Evolutionary conservation across 805 yeast genomes (phyloP).

Genomic region (Wickerhamomyces hampshirensis): DNA sequence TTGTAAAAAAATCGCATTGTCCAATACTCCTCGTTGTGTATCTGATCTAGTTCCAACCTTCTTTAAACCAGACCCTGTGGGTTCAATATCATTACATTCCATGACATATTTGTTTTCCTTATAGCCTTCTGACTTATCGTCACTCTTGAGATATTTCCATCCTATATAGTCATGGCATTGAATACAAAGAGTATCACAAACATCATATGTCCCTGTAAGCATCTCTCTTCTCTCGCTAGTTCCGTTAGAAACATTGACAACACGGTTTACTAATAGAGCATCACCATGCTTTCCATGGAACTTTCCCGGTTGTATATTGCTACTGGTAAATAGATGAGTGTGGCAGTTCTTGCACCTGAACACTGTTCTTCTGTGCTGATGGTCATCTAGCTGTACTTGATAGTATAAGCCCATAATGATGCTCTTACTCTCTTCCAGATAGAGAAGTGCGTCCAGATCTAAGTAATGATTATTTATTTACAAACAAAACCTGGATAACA

Average conservation of each 20-base stretch:
- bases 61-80: not conserved
- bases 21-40: too few relatives aligned
- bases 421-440: not conserved
- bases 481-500: too few relatives aligned
- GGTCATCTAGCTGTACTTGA: constrained; percentile 14
- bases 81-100: constrained; percentile 9
- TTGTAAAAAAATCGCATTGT: too few relatives aligned
- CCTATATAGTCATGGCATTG: constrained; percentile 52
- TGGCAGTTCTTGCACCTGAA: constrained; percentile 18
- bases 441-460: too few relatives aligned
- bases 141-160: constrained; percentile 57
- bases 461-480: too few relatives aligned
- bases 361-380: constrained; percentile 10
- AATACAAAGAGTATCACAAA: constrained; percentile 52
- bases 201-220: constrained; percentile 57
- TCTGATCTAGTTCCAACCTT: too few relatives aligned
- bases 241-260: constrained; percentile 38
- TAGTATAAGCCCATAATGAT: constrained; percentile 18
- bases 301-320: constrained; percentile 24
- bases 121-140: constrained; percentile 40
- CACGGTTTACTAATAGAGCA: constrained; percentile 48
- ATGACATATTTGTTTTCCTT: constrained; percentile 60
- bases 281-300: constrained; percentile 55
- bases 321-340: constrained; percentile 18
- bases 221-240: constrained; percentile 38